Evolutionary conservation across 176 grass and related monocot species (phyloP).

Genomic region (Rhynchospora breviuscula): DNA sequence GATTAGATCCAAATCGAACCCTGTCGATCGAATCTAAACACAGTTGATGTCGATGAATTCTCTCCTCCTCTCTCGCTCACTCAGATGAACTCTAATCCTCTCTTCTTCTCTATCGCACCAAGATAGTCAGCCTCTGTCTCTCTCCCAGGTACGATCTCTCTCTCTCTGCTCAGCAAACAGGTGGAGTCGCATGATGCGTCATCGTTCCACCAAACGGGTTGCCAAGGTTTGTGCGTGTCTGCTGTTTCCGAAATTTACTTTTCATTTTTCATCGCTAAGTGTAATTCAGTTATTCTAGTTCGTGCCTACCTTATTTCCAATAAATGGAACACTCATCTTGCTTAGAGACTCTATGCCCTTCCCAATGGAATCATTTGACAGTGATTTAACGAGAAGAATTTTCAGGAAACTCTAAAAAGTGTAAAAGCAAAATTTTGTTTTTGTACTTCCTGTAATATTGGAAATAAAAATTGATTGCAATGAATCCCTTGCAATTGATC

Average conservation of each 20-base stretch:
- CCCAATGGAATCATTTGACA: not conserved
- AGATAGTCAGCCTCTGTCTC: no score
- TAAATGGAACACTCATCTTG: not conserved
- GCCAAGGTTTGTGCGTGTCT: slow-evolving; percentile 46
- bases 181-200: slow-evolving; percentile 74
- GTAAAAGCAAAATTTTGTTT: not conserved
- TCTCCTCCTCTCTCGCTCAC: no score
- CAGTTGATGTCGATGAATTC: no score
- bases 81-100: no score
- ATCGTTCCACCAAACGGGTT: slow-evolving; percentile 61
- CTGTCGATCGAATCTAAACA: no score
- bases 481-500: no score
- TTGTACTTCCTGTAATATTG: not conserved
- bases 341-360: not conserved
- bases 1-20: no score
- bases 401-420: not conserved
- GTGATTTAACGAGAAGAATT: not conserved
- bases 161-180: no score
- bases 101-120: no score
- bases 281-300: not conserved
- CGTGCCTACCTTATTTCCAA: no score
- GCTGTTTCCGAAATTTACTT: not conserved
- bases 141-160: no score
- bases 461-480: not conserved
- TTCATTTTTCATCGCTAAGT: not conserved